These are phyloP conservation scores for Peniophora sp. DNA, from an alignment of 1,284 basidiomycete genomes.

Conservation along the genomic window DNA sequence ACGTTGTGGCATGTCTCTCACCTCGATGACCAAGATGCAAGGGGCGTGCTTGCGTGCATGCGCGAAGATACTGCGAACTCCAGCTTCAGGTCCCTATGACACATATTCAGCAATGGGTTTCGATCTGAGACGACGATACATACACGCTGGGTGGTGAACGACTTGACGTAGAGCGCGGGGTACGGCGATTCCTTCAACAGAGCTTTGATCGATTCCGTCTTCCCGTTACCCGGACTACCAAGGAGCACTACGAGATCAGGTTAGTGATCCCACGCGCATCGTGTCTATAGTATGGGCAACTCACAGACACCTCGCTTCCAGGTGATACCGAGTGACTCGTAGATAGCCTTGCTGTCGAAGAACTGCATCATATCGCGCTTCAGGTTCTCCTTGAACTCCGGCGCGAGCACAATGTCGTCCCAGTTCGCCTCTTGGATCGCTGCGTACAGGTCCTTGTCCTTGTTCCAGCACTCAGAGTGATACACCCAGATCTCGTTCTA, in stretches of 20 bases:
- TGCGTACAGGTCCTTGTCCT: slow-evolving; percentile 27
- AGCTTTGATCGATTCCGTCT: slow-evolving; percentile 21
- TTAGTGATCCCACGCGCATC: too few relatives aligned
- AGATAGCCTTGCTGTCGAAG: slow-evolving; percentile 30
- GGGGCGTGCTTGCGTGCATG: slow-evolving; percentile 27
- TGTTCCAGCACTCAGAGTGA: slow-evolving; percentile 26
- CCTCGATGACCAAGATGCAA: slow-evolving; percentile 35
- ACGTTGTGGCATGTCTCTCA: not conserved
- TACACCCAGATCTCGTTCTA: slow-evolving; percentile 31
- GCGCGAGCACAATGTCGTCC: slow-evolving; percentile 31
- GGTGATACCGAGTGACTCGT: slow-evolving; percentile 30
- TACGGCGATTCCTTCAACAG: slow-evolving; percentile 16
- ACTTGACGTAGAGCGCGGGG: slow-evolving; percentile 34
- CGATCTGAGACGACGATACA: slow-evolving; percentile 1
- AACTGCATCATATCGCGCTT: slow-evolving; percentile 32
- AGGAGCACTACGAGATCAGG: slow-evolving; percentile 11
- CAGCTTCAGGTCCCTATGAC: slow-evolving; percentile 20
- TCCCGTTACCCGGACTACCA: slow-evolving; percentile 25
- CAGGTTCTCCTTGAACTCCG: slow-evolving; percentile 26
- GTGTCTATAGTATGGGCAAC: too few relatives aligned
- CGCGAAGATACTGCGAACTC: slow-evolving; percentile 23
- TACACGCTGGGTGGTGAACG: slow-evolving; percentile 20
- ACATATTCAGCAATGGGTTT: not conserved
- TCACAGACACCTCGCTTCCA: slow-evolving; percentile 28
- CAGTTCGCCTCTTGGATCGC: slow-evolving; percentile 28